These are phyloP conservation scores for Tricholoma sp. DNA, from an alignment of 768 basidiomycete species.

Conservation along the genomic window DNA sequence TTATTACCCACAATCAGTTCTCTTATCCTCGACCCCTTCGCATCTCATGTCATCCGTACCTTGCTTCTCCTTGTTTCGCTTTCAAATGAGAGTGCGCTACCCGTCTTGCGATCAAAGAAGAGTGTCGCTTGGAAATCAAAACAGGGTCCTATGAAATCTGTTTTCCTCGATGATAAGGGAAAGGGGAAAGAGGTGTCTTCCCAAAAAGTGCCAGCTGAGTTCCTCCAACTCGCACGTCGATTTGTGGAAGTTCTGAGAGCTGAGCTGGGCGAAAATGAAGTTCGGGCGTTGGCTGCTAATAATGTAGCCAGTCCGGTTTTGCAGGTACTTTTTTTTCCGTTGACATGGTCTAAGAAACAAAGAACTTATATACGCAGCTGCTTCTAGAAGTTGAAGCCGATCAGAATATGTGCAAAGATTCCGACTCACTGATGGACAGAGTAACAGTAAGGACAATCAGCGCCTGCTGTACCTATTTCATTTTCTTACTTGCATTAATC, in stretches of 20 bases:
- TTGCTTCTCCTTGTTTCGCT: constrained; percentile 69
- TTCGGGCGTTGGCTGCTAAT: constrained; percentile 69
- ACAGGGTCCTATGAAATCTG: constrained; percentile 76
- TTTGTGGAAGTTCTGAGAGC: constrained; percentile 49
- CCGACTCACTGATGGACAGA: constrained; percentile 76
- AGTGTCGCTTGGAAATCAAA: constrained; percentile 77
- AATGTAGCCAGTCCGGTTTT: constrained; percentile 75
- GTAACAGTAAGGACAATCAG: constrained; percentile 74
- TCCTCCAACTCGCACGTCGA: constrained; percentile 38
- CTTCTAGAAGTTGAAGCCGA: constrained; percentile 79
- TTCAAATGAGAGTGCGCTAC: constrained; percentile 30
- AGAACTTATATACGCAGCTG: constrained; percentile 43
- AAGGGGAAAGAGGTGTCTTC: constrained; percentile 27
- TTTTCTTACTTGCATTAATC: neutral
- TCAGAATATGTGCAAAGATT: constrained; percentile 47
- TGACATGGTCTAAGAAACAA: constrained; percentile 8
- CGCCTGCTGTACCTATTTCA: constrained; percentile 45
- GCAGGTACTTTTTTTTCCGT: constrained; percentile 45
- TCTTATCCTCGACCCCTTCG: constrained; percentile 81
- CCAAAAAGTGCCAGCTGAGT: constrained; percentile 37
- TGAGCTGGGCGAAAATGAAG: constrained; percentile 61
- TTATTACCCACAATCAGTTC: constrained; percentile 54
- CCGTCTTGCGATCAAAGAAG: constrained; percentile 74
- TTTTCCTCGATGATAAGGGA: constrained; percentile 49
- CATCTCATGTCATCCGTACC: constrained; percentile 84